Base-by-base conservation (phyloP, 2,329 filamentous ascomycete species). In the Alternaria gansuensis region DNA sequence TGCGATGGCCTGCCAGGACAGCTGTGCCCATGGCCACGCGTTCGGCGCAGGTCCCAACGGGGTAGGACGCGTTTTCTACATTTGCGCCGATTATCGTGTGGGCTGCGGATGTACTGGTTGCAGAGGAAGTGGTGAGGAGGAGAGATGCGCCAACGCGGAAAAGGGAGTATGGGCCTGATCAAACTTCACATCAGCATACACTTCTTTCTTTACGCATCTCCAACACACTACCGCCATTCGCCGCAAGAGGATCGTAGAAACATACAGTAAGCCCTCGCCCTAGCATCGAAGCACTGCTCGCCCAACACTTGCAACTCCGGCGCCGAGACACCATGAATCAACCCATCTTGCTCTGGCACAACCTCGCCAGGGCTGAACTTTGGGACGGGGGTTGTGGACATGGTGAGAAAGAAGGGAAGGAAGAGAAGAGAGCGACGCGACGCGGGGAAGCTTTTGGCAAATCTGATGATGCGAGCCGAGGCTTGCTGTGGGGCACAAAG, bases 11-110 rank as follows among this genome's bases (percentile, higher is more conserved):
- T 51, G 80, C 80, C 6, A 87, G 85, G 3, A 97, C 86, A 23
- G 94, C 94, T 37, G 88, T 92, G 7, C 87, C 90, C 66, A 98
- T 84, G 2, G 76, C 93, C n/a, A 94, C 91, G 58, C 94, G 84
- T 84, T 99, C 95, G 13, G 95, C 95, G 78, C 95, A 98, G 3
- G 91, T 96, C n/a, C 92, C 92, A 5, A 97, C 93, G 0, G 95
- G 94, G 75, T 96, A 98, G 28, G 90, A 83, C 1, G 92, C 93
- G 75, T 98, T 97, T 81, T 99, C 95, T 62, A 98, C 70, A 55
- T 79, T 79, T 63, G 91, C 93, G 54, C 95, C 95, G 44, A 85
- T 82, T 57, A 93, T 83, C 67, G 83, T 87, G 57, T 68, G 64
- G 3, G 63, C 33, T 43, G 55, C 48, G 6, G 83, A 85, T 29